phyloP scores from a whole-genome alignment of 768 basidiomycete species.

The Dacryopinax primogenitus region DNA sequence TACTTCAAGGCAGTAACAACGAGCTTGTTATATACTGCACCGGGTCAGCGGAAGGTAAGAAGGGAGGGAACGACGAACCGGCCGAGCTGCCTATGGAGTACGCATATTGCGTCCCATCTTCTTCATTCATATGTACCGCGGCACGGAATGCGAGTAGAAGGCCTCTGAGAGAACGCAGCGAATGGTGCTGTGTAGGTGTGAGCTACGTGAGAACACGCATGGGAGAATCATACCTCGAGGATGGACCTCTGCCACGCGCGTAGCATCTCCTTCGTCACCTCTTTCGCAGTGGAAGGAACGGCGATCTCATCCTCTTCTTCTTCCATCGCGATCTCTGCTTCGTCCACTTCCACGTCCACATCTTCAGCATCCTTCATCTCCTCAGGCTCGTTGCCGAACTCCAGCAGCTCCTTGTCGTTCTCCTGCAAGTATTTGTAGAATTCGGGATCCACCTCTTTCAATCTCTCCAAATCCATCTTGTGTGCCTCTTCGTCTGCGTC shows the following conservation, averaged over 20 bases:
- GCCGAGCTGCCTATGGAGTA: conserved; percentile 77
- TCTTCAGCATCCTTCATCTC: conserved; percentile 34
- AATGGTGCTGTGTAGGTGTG: conserved; percentile 49
- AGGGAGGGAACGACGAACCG: conserved; percentile 35
- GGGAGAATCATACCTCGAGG: conserved; percentile 46
- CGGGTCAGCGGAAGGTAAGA: conserved; percentile 13
- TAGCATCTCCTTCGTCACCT: conserved; percentile 54
- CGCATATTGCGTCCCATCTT: conserved; percentile 51
- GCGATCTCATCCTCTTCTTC: conserved; percentile 29
- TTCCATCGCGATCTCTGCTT: conserved; percentile 34
- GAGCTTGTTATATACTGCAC: conserved; percentile 84
- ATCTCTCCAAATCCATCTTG: conserved; percentile 66
- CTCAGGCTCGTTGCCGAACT: conserved; percentile 46
- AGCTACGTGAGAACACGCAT: neutral
- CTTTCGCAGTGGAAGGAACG: conserved; percentile 16
- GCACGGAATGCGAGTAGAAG: conserved; percentile 82
- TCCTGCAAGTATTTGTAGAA: conserved; percentile 97
- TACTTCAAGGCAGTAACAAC: conserved; percentile 75
- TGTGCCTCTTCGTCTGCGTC: conserved; percentile 68
- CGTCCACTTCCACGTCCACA: conserved; percentile 33
- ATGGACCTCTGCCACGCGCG: conserved; percentile 80
- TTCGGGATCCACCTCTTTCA: conserved; percentile 95
- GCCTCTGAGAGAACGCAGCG: conserved; percentile 68
- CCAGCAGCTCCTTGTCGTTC: conserved; percentile 81
- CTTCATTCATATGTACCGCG: conserved; percentile 81